Evolutionary conservation across 78 protist genomes (phyloP).

Genomic region (Dictyostelium brefeldianum): DNA sequence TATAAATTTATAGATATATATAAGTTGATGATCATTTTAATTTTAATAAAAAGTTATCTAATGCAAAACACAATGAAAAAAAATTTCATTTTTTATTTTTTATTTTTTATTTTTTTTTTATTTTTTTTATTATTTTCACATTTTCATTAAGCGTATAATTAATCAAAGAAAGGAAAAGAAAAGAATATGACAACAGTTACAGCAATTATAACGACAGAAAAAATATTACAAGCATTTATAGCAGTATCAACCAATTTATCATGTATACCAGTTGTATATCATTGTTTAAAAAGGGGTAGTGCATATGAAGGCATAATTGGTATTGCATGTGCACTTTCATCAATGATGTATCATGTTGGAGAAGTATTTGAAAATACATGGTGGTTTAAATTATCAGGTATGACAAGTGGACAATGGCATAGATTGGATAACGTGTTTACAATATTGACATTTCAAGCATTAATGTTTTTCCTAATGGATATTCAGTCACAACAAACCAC

Average conservation of each 20-base stretch:
- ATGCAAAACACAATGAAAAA: too few relatives aligned
- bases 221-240: constrained; percentile 44
- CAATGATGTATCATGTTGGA: constrained; percentile 79
- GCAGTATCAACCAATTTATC: constrained; percentile 68
- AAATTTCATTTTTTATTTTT: too few relatives aligned
- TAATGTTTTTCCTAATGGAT: constrained; percentile 59
- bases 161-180: not conserved
- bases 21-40: too few relatives aligned
- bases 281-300: constrained; percentile 58
- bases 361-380: constrained; percentile 61
- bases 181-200: not conserved
- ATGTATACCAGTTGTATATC: constrained; percentile 54
- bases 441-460: constrained; percentile 66
- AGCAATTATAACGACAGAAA: constrained; percentile 39
- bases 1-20: too few relatives aligned
- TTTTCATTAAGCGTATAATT: not conserved
- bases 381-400: constrained; percentile 68
- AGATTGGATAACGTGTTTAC: constrained; percentile 76
- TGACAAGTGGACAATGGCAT: constrained; percentile 78
- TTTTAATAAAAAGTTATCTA: too few relatives aligned
- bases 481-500: constrained; percentile 30
- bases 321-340: constrained; percentile 54
- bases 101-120: too few relatives aligned
- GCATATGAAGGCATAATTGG: constrained; percentile 75
- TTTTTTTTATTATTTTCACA: too few relatives aligned